Percentiles rank a stretch among this genome's conserved stretches.
phyloP scores from a whole-genome alignment of 495 filamentous ascomycete species.

The Neurospora sp. region DNA sequence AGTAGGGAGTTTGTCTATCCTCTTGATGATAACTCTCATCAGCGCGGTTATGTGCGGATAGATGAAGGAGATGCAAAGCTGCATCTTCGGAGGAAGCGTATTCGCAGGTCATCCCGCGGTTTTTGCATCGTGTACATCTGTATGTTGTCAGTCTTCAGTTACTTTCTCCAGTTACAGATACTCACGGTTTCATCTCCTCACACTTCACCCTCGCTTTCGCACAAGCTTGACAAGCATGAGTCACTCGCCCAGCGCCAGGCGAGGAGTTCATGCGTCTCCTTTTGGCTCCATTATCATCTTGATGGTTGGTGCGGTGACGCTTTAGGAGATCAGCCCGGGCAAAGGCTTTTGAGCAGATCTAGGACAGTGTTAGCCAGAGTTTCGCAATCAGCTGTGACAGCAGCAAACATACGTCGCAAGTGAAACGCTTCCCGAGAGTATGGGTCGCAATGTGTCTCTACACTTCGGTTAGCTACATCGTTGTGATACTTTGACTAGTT shows the following conservation, averaged over 20 bases:
- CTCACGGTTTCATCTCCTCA: slow-evolving; percentile 35
- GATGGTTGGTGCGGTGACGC: slow-evolving; percentile 44
- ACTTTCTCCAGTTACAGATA: neutral
- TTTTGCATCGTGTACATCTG: slow-evolving; percentile 38
- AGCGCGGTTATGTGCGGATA: slow-evolving; percentile 16
- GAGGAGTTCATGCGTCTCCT: slow-evolving; percentile 34
- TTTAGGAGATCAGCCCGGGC: slow-evolving; percentile 45
- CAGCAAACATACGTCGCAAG: slow-evolving; percentile 19
- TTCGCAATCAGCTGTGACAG: neutral
- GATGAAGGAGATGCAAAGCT: slow-evolving; percentile 25
- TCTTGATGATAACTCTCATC: slow-evolving; percentile 3
- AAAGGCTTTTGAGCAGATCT: slow-evolving; percentile 45
- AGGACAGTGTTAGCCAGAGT: slow-evolving; percentile 6
- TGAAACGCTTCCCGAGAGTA: slow-evolving; percentile 46
- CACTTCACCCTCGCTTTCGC: slow-evolving; percentile 46
- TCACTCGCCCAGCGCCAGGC: slow-evolving; percentile 40
- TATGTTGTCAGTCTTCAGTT: neutral
- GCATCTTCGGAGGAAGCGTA: slow-evolving; percentile 31
- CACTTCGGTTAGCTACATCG: neutral
- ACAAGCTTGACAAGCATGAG: slow-evolving; percentile 44
- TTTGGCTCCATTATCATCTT: slow-evolving; percentile 32
- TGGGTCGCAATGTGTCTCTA: slow-evolving; percentile 48
- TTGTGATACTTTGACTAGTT: neutral
- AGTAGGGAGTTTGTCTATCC: neutral
- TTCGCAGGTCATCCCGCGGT: slow-evolving; percentile 36